Evolutionary conservation across 257 asterid species (phyloP), one percentile per base, ranked within the genome.

Genomic region (Solanum lignicaule): DNA sequence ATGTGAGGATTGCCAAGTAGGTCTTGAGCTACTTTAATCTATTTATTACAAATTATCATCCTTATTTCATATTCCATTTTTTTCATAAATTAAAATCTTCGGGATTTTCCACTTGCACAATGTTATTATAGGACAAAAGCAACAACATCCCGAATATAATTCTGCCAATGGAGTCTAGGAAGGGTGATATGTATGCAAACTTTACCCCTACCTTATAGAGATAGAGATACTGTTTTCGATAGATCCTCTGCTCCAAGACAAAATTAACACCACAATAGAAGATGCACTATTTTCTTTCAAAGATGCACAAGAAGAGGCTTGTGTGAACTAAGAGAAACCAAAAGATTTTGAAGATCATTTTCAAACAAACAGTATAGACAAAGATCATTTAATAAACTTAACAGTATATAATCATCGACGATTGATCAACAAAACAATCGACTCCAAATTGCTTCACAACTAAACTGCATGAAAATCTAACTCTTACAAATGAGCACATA

Each of bases 81-180:
- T 60, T 65, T 65, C 32, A 25, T 65, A 65, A 25, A 65, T 65
- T 65, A 65, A 65, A 25, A 65, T 66, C 33, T 65, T 29, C 0
- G 4, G 73, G 9, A 66, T 66, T 25, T 66, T 66, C 33, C 18
- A 25, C 73, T 66, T 66, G 33, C 73, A n/a, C 73, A 66, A 66
- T 66, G 1, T n/a, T 65, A 65, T n/a, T 62, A 3, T 0, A 0
- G 68, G 68, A 58, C 68, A 58, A 21, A 58, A 20, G 68, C 29
- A 21, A 60, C 69, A 23, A 9, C 66, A 58, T 58, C 0, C 66
- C 2, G 0, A 52, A 16, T 15, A 48, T 58, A 58, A 58, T 60
- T 23, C 6, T 5, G 13, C 0, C 0, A n/a, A 5, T 65, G 32
- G 4, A 4, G 16, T 65, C 16, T n/a, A 0, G 5, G 14, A 5